Base-by-base conservation (phyloP, 352 stramenopile genomes). In the Hyphochytrium catenoides region DNA sequence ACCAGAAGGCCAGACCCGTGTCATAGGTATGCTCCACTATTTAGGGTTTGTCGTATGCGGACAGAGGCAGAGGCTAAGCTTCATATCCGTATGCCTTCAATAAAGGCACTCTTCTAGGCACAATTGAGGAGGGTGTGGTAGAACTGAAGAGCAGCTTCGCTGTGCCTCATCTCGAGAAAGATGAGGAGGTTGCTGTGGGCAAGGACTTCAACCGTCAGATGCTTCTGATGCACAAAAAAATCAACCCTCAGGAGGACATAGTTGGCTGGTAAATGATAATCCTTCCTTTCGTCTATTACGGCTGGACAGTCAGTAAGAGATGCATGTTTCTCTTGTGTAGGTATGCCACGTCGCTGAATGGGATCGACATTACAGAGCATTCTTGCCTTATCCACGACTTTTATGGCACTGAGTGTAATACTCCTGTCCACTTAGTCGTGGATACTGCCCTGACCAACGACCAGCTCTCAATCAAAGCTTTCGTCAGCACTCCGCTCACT, bases 201-300 rank as follows among this genome's bases (percentile, higher is more conserved):
- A 94, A 95, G 59, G 85, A 96, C 56, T 96, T 92, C 52, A 88
- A 96, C 60, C 84, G 86, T 48, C 74, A 93, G 48, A 96, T 97
- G 86, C 74, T 93, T 39, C 66, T 89, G 38, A 72, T 97, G 31
- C 75, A 95, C 54, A 55, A 89, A 43, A 64, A 74, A 39, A 77
- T 93, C 26, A 95, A 96, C 61, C 59, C 78, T 37, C 74, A 67
- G 46, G 87, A 97, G 54, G 61, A 83, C 23, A 69, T 98, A 26
- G 78, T 97, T 8, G 89, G 89, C 41, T 98, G 89, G 89, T 97
- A 95, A 62, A 81, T 78, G 31, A 77, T 70, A n/a, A n/a, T n/a
- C n/a, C n/a, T n/a, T n/a, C n/a, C n/a, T n/a, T n/a, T n/a, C n/a
- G n/a, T n/a, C n/a, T n/a, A n/a, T n/a, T n/a, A n/a, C n/a, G n/a